Evolutionary conservation across 768 basidiomycete genomes (phyloP), one percentile per base, ranked within the genome.

Genomic region (Suillus clintonianus): DNA sequence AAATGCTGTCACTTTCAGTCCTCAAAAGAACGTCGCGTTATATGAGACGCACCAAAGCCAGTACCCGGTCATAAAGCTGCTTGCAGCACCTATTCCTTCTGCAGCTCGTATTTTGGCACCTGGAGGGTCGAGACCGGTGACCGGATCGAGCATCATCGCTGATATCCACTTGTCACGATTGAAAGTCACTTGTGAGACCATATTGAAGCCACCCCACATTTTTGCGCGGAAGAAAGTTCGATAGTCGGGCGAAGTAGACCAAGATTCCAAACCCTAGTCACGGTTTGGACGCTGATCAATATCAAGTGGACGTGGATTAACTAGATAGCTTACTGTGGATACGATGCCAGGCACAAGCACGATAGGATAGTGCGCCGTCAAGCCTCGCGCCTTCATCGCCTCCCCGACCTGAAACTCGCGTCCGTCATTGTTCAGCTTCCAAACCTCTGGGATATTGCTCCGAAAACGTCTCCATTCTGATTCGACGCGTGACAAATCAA

Each of bases 141-240:
- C 81, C 0, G 93, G 90, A 74, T 99, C 96, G 10, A 99, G 85
- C 81, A 92, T 88, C 80, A 99, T 88, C 0, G 94, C 89, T 24
- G 88, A 74, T 70, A 98, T 90, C 97, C 97, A 99, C 67, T 83
- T 86, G 60, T 97, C 91, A 66, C 88, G 87, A 72, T 94, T 92
- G 73, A 94, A 91, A 1, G 90, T 86, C 22, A 88, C 85, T 70
- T 95, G 92, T 1, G 91, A 86, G 43, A 96, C 74, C 94, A 94
- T 95, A 54, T 85, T 88, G 72, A 89, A 88, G 5, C 88, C 89
- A 34, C 89, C 89, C 89, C 89, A 90, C 7, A 89, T 73, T 72
- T 94, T 90, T 75, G 97, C 90, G n/a, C 96, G 86, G 74, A 99
- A 99, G 80, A 95, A 97, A 0, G 89, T 72, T 6, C 92, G 86